phyloP scores from a whole-genome alignment of 2,329 filamentous ascomycete species.

The Leptographium lundbergii region DNA sequence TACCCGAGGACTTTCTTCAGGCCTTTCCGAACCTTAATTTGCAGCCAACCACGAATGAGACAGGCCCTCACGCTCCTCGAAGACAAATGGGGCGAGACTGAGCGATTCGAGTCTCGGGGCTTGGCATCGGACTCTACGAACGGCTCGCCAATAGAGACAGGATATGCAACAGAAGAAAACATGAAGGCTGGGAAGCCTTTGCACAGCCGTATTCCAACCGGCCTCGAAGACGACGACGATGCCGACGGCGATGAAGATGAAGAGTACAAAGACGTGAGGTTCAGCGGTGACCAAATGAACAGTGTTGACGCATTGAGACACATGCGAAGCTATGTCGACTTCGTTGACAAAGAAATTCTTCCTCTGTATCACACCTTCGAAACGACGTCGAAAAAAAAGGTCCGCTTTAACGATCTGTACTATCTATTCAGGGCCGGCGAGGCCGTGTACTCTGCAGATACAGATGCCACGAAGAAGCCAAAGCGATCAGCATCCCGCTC shows the following conservation, averaged over 20 bases:
- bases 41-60: conserved; percentile 28
- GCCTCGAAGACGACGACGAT: background rate
- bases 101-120: background rate
- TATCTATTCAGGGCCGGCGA: conserved; percentile 27
- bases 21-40: conserved; percentile 27
- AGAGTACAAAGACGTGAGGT: conserved; percentile 15
- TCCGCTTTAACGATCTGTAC: conserved; percentile 30
- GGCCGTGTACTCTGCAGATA: conserved; percentile 21
- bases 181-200: background rate
- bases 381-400: conserved; percentile 10
- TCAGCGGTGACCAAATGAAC: conserved; percentile 22
- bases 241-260: conserved; percentile 4
- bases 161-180: background rate
- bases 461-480: background rate
- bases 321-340: conserved; percentile 30
- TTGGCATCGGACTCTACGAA: background rate
- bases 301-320: conserved; percentile 12
- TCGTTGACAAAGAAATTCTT: conserved; percentile 29
- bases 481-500: background rate
- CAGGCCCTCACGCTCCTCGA: conserved; percentile 22
- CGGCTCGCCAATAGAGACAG: background rate
- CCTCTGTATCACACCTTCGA: conserved; percentile 19
- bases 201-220: background rate
- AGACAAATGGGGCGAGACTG: background rate
- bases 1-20: conserved; percentile 26